phyloP scores from a whole-genome alignment of 179 eudicot species.

The Vitellaria paradoxa region DNA sequence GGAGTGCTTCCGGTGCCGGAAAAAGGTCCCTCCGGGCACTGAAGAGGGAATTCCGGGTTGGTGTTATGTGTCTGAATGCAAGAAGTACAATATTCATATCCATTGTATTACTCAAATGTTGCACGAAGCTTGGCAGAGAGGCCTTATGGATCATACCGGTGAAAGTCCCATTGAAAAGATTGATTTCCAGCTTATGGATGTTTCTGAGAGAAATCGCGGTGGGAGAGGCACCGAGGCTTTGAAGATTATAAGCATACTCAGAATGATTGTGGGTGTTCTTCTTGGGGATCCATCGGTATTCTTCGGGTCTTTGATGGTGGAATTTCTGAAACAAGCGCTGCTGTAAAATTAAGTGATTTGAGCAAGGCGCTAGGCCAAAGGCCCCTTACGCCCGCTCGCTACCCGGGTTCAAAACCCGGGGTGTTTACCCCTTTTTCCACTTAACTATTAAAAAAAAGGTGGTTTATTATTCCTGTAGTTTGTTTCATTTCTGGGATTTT shows the following conservation, averaged over 20 bases:
- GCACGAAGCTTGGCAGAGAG: conserved; percentile 23
- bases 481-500: no score
- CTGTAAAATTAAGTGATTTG: no score
- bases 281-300: not conserved
- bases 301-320: not conserved
- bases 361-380: no score
- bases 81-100: conserved; percentile 28
- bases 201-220: not conserved
- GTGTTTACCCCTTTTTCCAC: no score
- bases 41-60: conserved; percentile 8
- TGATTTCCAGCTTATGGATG: conserved; percentile 4
- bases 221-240: not conserved
- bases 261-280: not conserved
- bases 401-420: no score
- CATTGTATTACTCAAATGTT: conserved; percentile 21
- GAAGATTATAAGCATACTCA: not conserved
- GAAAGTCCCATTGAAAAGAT: not conserved
- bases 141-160: not conserved
- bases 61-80: conserved; percentile 24
- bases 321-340: no score
- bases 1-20: conserved; percentile 30
- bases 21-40: not conserved
- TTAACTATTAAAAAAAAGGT: no score
- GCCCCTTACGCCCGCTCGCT: no score
- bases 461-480: no score